These are phyloP conservation scores for Sanghuangporus baumii DNA, from an alignment of 1,284 basidiomycete genomes.

Conservation along the genomic window DNA sequence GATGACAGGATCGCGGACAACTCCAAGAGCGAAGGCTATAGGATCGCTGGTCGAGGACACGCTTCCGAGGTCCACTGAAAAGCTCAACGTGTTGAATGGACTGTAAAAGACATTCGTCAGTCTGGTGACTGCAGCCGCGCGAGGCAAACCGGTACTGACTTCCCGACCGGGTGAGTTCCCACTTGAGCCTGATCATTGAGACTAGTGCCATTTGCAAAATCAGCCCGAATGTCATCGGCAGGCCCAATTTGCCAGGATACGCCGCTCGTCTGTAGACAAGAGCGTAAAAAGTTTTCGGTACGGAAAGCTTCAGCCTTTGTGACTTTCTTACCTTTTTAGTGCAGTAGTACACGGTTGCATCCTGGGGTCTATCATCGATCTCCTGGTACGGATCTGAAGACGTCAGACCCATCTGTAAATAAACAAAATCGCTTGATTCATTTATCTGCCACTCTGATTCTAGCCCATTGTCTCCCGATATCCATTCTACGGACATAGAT, in stretches of 20 bases:
- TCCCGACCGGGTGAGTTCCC: no score
- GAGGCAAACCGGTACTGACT: background rate
- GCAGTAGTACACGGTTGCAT: slow-evolving; percentile 32
- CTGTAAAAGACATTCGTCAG: background rate
- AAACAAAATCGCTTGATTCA: slow-evolving; percentile 20
- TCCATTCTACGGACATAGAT: slow-evolving; percentile 25
- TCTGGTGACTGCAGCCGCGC: background rate
- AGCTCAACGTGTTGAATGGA: slow-evolving; percentile 1
- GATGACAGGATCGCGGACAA: slow-evolving; percentile 15
- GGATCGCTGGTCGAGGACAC: slow-evolving; percentile 12
- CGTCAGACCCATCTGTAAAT: slow-evolving; percentile 26
- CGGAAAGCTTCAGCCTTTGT: background rate
- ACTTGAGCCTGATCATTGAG: background rate
- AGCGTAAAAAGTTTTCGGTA: background rate
- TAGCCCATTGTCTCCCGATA: slow-evolving; percentile 27
- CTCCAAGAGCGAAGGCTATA: slow-evolving; percentile 14
- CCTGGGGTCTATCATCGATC: slow-evolving; percentile 29
- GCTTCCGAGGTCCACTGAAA: slow-evolving; percentile 15
- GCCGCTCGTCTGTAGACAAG: background rate
- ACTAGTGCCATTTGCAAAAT: slow-evolving; percentile 1
- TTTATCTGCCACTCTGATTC: slow-evolving; percentile 28
- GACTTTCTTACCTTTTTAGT: slow-evolving; percentile 23
- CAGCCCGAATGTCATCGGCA: background rate
- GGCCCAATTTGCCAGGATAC: slow-evolving; percentile 9
- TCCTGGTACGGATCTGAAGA: slow-evolving; percentile 25